Evolutionary conservation across 2,329 filamentous ascomycete species (phyloP).

Genomic region (Venturia nashicola): DNA sequence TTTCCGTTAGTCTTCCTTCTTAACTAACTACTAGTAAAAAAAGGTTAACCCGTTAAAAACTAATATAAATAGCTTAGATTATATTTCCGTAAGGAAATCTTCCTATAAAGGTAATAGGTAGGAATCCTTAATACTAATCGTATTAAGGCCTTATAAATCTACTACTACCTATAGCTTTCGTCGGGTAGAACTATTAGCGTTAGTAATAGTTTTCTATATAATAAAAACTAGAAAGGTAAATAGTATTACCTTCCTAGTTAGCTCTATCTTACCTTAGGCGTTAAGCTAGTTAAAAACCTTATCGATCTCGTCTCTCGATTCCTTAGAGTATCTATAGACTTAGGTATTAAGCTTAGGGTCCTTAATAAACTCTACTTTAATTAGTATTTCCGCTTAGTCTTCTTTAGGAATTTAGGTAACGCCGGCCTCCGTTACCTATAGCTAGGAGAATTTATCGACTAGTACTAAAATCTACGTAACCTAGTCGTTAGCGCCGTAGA

Average conservation of each 20-base stretch:
- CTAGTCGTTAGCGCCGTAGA: neutral
- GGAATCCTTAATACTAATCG: neutral
- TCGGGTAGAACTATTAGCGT: neutral
- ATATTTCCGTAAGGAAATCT: neutral
- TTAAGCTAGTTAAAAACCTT: neutral
- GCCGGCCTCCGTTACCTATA: neutral
- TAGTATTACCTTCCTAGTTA: neutral
- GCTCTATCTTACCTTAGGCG: neutral
- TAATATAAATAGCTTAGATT: too few species aligned
- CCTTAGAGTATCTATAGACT: neutral
- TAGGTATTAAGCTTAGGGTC: neutral
- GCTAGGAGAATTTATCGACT: neutral
- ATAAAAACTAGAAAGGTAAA: neutral
- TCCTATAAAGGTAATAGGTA: neutral
- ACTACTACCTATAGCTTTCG: neutral
- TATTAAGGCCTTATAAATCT: neutral
- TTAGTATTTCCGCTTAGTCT: neutral
- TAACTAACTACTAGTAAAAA: too few species aligned
- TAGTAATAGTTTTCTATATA: neutral
- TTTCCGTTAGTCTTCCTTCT: too few species aligned
- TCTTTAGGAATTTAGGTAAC: neutral
- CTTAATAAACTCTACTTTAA: neutral
- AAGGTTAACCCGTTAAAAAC: too few species aligned
- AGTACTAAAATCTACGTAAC: neutral
- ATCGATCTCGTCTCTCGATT: neutral